Conservation (phyloP, 805 yeast genomes). For the Nakazawaea holstii region DNA sequence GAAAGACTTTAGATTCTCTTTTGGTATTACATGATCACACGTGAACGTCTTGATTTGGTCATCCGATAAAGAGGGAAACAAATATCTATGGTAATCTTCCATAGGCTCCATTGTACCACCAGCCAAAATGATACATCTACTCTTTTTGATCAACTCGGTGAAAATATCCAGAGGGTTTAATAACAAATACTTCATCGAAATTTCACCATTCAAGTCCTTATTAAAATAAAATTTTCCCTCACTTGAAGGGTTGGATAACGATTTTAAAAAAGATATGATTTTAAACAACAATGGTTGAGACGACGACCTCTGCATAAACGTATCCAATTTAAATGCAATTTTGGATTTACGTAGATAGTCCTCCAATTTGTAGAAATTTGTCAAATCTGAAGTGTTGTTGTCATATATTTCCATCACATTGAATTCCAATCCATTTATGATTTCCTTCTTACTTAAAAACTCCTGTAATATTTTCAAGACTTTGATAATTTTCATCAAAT, state of each 20-base stretch:
- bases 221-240: conserved; percentile 79
- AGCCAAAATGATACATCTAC: conserved; percentile 71
- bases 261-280: conserved; percentile 56
- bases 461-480: conserved; percentile 45
- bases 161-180: conserved; percentile 76
- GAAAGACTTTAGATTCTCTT: conserved; percentile 56
- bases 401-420: conserved; percentile 46
- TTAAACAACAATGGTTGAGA: conserved; percentile 59
- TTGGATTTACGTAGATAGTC: conserved; percentile 61
- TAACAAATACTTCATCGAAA: conserved; percentile 58
- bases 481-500: conserved; percentile 57
- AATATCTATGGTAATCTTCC: conserved; percentile 57
- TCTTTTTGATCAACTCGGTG: conserved; percentile 54
- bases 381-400: conserved; percentile 58
- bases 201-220: conserved; percentile 21
- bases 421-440: conserved; percentile 51
- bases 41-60: conserved; percentile 46
- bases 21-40: conserved; percentile 84
- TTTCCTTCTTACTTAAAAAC: conserved; percentile 35
- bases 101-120: conserved; percentile 97
- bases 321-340: conserved; percentile 79
- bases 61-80: conserved; percentile 52
- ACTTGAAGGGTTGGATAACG: conserved; percentile 65
- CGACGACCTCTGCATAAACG: conserved; percentile 42
- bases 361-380: conserved; percentile 66